These are phyloP conservation scores for Hymenoscyphus infarciens DNA, from an alignment of 2,329 filamentous ascomycete genomes.

Conservation along the genomic window DNA sequence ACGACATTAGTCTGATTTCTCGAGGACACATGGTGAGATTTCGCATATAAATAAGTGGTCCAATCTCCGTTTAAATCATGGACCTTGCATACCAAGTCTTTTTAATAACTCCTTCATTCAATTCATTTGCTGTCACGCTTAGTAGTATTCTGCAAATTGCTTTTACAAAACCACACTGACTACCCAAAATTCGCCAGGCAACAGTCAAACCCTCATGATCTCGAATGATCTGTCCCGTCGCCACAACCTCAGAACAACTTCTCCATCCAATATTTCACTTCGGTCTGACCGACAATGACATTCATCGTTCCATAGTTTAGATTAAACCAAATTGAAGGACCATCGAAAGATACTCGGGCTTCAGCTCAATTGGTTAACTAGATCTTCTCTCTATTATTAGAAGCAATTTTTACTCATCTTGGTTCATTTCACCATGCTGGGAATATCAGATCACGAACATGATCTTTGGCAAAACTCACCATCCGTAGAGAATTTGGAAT, in stretches of 20 bases:
- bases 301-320: constrained; percentile 8
- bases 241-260: not conserved
- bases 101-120: constrained; percentile 7
- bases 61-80: constrained; percentile 10
- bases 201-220: constrained; percentile 5
- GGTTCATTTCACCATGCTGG: constrained; percentile 5
- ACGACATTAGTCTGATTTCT: not conserved
- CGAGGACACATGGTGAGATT: constrained; percentile 6
- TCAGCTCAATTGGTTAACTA: constrained; percentile 6
- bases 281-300: constrained; percentile 9
- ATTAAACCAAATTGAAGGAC: constrained; percentile 16
- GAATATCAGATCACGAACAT: constrained; percentile 5
- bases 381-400: constrained; percentile 8
- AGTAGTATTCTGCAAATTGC: not conserved
- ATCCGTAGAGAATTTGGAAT: constrained; percentile 4
- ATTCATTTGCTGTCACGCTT: not conserved
- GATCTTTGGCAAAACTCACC: constrained; percentile 12
- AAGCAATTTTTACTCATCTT: not conserved
- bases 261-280: constrained; percentile 2
- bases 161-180: not conserved
- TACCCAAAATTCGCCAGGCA: constrained; percentile 10
- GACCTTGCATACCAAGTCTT: constrained; percentile 6
- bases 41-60: not conserved
- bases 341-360: constrained; percentile 3
- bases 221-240: constrained; percentile 6